These are phyloP conservation scores for Smallanthus sonchifolius DNA, from an alignment of 129 eudicot genomes.

Conservation along the genomic window DNA sequence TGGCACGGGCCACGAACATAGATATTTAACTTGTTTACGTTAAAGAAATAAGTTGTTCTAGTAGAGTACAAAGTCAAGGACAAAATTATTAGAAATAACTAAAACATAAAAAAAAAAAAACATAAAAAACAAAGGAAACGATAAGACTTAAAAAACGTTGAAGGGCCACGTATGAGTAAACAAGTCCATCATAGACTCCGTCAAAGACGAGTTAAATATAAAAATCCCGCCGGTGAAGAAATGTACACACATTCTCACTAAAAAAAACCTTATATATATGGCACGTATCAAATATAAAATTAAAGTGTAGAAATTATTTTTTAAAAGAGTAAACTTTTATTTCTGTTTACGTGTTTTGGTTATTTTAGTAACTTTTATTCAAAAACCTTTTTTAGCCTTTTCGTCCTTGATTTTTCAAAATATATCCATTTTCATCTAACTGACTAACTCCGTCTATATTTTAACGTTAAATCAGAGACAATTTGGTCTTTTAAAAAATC, in stretches of 20 bases:
- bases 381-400: too few species aligned
- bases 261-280: not conserved
- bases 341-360: too few species aligned
- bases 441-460: too few species aligned
- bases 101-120: not conserved
- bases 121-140: not conserved
- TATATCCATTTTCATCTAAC: too few species aligned
- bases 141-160: not conserved
- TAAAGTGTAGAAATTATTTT: too few species aligned
- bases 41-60: not conserved
- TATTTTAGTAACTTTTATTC: too few species aligned
- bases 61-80: conserved; percentile 6
- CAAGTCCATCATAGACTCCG: conserved; percentile 4
- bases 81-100: not conserved
- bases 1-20: too few species aligned
- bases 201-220: conserved; percentile 1
- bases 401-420: too few species aligned
- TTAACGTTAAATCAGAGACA: too few species aligned
- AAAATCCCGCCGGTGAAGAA: conserved; percentile 11
- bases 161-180: not conserved
- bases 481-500: too few species aligned
- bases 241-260: not conserved
- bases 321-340: too few species aligned
- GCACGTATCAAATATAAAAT: not conserved
- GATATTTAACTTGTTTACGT: too few species aligned